Conservation (phyloP, 768 basidiomycete genomes). For the Pleurotus sapidus region DNA sequence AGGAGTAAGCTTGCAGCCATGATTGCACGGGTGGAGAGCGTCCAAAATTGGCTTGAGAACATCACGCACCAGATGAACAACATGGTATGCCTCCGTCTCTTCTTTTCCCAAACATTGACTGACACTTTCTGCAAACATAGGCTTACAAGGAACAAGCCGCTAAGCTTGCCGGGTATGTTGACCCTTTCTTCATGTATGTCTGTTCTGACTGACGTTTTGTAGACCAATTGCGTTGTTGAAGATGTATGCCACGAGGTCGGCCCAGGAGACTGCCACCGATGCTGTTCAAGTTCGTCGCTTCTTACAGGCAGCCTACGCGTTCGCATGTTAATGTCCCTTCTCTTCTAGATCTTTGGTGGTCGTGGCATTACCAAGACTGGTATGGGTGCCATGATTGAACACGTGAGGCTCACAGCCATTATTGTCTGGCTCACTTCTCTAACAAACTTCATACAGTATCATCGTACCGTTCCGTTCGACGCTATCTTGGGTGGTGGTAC, state of each 20-base stretch:
- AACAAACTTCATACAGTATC: constrained; percentile 38
- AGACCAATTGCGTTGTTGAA: constrained; percentile 73
- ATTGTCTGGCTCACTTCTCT: constrained; percentile 10
- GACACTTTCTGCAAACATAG: constrained; percentile 17
- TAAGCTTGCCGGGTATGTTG: constrained; percentile 66
- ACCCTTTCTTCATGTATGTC: background rate
- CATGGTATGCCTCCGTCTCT: constrained; percentile 46
- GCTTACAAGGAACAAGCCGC: constrained; percentile 74
- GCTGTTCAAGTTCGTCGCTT: constrained; percentile 56
- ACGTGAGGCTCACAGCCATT: constrained; percentile 31
- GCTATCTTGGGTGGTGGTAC: constrained; percentile 69
- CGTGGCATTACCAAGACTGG: constrained; percentile 82
- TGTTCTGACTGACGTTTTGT: background rate
- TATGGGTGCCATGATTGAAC: constrained; percentile 70
- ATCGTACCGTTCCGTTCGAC: constrained; percentile 66
- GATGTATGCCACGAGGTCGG: constrained; percentile 60
- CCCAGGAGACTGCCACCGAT: constrained; percentile 61
- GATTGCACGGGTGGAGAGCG: constrained; percentile 60
- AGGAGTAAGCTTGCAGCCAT: constrained; percentile 86
- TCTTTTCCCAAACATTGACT: background rate
- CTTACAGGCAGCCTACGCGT: background rate
- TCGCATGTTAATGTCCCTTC: constrained; percentile 1
- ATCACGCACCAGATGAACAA: constrained; percentile 85
- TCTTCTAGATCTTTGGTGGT: constrained; percentile 70
- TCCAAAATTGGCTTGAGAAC: constrained; percentile 81